Base-by-base conservation (phyloP, 2,329 filamentous ascomycete species). In the Byssochlamys sp. region DNA sequence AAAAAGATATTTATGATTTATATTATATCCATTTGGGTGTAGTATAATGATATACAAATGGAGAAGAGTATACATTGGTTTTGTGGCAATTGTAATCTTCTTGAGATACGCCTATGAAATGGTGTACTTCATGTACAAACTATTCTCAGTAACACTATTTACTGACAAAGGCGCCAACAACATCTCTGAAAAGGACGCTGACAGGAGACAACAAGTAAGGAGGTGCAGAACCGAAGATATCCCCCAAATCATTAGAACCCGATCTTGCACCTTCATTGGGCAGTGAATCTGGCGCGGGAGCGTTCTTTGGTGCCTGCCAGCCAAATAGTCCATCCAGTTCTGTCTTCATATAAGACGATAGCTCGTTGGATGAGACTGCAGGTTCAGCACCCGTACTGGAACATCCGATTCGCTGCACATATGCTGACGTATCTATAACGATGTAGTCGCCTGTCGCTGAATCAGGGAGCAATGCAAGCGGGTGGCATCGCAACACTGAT, bases 361-460 rank as follows among this genome's bases (percentile, higher is more conserved):
- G 58, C 27, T 68, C 65, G 14, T 58, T 58, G 19, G 67, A 58
- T 39, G 67, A 63, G n/a, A 59, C 53, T 28, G 60, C 62, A 52
- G 64, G 58, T 39, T 69, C 65, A 2, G 64, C 58, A 4, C 62
- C 59, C 54, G 65, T 69, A 26, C 63, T 63, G 54, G 62, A 52
- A 31, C 66, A 69, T 28, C 67, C 64, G 52, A 74, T 60, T 45
- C 68, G 69, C 75, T 84, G 85, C 45, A 95, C 78, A 65, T 89
- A 86, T 12, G 90, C 89, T 0, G 83, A 79, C n/a, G 86, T 81
- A 69, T 95, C 90, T 4, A 96, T 73, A 9, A 87, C 75, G 45
- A 94, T 76, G 69, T 90, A 96, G 3, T 90, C 90, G 52, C 83
- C 84, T 1, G 84, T 82, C 24, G 79, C 80, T 11, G 81, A 77